Base-by-base conservation (phyloP, 2,329 filamentous ascomycete genomes). In the Curvularia hawaiiensis region DNA sequence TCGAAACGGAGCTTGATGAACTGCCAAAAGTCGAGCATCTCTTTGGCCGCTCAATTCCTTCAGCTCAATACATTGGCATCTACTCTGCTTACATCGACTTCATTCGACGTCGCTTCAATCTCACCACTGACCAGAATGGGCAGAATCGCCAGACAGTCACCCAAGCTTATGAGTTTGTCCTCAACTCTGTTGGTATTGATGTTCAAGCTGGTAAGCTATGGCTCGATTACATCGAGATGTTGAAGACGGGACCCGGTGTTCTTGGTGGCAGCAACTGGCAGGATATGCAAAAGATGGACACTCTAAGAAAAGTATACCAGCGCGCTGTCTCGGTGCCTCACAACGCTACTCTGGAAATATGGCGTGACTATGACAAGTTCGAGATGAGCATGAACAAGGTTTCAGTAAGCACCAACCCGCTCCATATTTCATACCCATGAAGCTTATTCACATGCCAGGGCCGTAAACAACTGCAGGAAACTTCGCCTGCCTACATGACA, bases 341-440 rank as follows among this genome's bases (percentile, higher is more conserved):
- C 62, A 86, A 89, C 53, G 90, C 89, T 31, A 86, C 96, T 48
- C 91, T 94, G 70, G 85, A 84, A 51, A 80, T 99, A 14, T 99
- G 95, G 96, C 97, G 96, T 75, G 94, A 99, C 71, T 99, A 99
- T 72, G 93, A 98, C 74, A 88, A 91, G 65, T 99, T 99, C 71
- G 95, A 99, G 78, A 92, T 95, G 85, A 87, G 89, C 6, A 78
- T 97, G 57, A 97, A 97, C 80, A 98, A 97, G 77, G 86, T 92
- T 64, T 96, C 92, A 41, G 91, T 93, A 83, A 72, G 85, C 79
- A 38, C 38, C 7, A 4, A 38, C n/a, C 22, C 20, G 9, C 16
- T 24, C 14, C 3, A 20, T 10, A 39, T 30, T 14, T 16, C 26
- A 20, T 10, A 46, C 40, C 10, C 18, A 48, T 16, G 5, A 44